phyloP scores from a whole-genome alignment of 2,329 filamentous ascomycete genomes.

The Cercospora sp. region DNA sequence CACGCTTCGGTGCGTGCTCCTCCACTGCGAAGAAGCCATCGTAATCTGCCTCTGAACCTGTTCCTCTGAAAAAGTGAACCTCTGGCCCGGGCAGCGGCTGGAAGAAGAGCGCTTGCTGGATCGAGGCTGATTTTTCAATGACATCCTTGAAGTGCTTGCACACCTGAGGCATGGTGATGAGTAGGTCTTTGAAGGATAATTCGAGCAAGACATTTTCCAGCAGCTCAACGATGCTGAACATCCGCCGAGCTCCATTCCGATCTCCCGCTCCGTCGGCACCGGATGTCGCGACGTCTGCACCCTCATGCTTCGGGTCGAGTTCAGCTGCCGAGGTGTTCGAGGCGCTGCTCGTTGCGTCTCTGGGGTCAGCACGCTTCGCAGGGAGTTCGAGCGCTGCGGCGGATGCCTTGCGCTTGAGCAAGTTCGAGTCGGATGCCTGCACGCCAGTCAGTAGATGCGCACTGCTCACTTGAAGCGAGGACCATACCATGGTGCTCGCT shows the following conservation, averaged over 20 bases:
- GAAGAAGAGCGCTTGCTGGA: slow-evolving; percentile 22
- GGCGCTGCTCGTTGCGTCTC: neutral
- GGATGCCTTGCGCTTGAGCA: neutral
- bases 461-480: neutral
- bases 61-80: neutral
- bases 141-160: slow-evolving; percentile 17
- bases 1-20: neutral
- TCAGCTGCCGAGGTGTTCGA: neutral
- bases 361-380: neutral
- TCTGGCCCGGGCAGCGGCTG: neutral
- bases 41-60: neutral
- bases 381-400: neutral
- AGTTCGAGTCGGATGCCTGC: neutral
- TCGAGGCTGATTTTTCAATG: slow-evolving; percentile 6
- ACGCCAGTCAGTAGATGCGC: neutral
- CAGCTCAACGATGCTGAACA: neutral
- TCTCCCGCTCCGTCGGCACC: neutral
- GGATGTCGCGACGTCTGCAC: neutral
- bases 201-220: neutral
- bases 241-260: neutral
- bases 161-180: slow-evolving; percentile 1
- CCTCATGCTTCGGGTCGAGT: neutral
- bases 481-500: neutral
- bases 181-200: neutral
- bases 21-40: neutral